These are phyloP conservation scores for Zostera marina DNA, from an alignment of 116 monocot species.

Conservation along the genomic window DNA sequence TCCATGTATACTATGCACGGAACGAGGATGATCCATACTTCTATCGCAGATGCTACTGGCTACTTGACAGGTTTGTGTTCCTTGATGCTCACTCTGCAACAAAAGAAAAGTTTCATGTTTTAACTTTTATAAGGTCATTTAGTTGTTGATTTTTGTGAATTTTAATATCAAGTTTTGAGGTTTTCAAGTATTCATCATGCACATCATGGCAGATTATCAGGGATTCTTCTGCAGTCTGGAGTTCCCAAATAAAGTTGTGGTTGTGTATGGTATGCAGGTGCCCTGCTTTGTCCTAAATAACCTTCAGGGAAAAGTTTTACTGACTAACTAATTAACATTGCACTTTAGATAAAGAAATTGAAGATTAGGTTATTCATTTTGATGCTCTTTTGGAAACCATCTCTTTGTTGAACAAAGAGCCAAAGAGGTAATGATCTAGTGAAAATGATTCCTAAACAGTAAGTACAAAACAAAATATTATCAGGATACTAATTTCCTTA, in stretches of 20 bases:
- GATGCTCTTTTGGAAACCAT: not conserved
- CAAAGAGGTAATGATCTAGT: too few relatives aligned
- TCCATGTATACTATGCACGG: conserved; percentile 98
- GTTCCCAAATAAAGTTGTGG: too few relatives aligned
- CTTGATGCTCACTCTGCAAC: not conserved
- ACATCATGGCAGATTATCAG: not conserved
- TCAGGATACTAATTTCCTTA: too few relatives aligned
- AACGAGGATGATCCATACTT: conserved; percentile 77
- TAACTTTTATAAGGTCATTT: not conserved
- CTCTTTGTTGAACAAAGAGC: not conserved
- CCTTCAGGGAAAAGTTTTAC: too few relatives aligned
- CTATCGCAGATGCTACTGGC: conserved; percentile 86
- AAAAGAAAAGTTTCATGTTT: not conserved
- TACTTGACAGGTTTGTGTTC: conserved; percentile 67
- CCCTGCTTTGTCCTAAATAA: too few relatives aligned
- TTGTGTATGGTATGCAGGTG: too few relatives aligned
- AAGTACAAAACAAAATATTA: too few relatives aligned
- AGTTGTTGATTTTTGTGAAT: not conserved
- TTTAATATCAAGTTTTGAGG: not conserved
- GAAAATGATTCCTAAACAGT: not conserved
- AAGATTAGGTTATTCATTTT: too few relatives aligned
- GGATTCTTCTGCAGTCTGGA: too few relatives aligned
- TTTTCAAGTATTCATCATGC: not conserved
- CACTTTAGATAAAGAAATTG: too few relatives aligned
- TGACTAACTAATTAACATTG: too few relatives aligned